phyloP scores from a whole-genome alignment of 1,284 basidiomycete species.

The Heliocybe sulcata region DNA sequence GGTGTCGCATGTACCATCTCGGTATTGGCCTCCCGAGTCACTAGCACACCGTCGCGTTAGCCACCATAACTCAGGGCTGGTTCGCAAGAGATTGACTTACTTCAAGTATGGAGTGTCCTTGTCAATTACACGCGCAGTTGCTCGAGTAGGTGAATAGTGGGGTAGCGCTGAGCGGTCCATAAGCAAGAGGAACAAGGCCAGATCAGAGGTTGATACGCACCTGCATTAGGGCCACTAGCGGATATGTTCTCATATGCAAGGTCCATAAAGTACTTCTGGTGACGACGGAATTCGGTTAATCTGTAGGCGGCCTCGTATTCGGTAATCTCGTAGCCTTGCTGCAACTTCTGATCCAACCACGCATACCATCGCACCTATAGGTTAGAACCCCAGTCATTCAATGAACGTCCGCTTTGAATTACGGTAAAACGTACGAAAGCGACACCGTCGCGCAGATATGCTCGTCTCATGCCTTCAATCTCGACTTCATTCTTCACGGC shows the following conservation, averaged over 20 bases:
- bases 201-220: conserved; percentile 20
- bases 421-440: conserved; percentile 74
- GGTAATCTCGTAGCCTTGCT: conserved; percentile 72
- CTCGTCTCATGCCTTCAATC: conserved; percentile 74
- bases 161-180: conserved; percentile 57
- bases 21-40: conserved; percentile 87
- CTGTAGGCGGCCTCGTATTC: conserved; percentile 90
- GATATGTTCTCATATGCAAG: conserved; percentile 94
- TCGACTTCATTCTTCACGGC: conserved; percentile 86
- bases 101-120: conserved; percentile 84
- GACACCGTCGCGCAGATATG: conserved; percentile 87
- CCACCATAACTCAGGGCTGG: conserved; percentile 5
- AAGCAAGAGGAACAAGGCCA: conserved; percentile 2
- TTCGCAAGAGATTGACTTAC: conserved; percentile 33
- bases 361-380: conserved; percentile 70
- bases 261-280: conserved; percentile 76
- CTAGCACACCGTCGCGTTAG: conserved; percentile 27
- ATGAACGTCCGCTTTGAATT: too few relatives aligned
- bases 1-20: conserved; percentile 90
- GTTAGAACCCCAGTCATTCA: conserved; percentile 9
- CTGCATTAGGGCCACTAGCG: conserved; percentile 83
- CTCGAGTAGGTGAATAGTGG: conserved; percentile 82
- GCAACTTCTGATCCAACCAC: conserved; percentile 84
- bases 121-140: conserved; percentile 69
- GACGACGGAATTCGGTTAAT: conserved; percentile 73